phyloP scores from a whole-genome alignment of 2,329 filamentous ascomycete species.

The Pseudogymnoascus sp. region DNA sequence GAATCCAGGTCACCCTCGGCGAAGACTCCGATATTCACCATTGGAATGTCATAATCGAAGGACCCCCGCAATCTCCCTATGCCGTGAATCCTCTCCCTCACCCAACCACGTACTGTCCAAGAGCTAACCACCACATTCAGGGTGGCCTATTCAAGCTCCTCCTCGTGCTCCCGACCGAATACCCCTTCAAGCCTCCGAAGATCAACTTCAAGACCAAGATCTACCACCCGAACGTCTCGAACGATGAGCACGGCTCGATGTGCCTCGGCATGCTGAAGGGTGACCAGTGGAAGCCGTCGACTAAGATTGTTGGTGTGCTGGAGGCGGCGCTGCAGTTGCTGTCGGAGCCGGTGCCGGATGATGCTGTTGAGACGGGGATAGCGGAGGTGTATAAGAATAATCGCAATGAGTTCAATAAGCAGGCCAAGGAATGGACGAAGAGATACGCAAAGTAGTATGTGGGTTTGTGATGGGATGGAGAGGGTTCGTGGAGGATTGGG shows the following conservation, averaged over 20 bases:
- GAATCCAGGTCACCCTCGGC: constrained; percentile 48
- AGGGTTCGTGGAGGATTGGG: background rate
- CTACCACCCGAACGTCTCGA: constrained; percentile 70
- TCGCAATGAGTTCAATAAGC: constrained; percentile 54
- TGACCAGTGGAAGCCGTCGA: constrained; percentile 68
- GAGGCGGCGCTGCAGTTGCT: constrained; percentile 58
- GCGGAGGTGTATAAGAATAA: constrained; percentile 64
- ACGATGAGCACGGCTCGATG: constrained; percentile 68
- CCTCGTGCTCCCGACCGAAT: constrained; percentile 60
- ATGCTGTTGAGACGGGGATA: constrained; percentile 62
- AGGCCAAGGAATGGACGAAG: constrained; percentile 60
- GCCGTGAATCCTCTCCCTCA: constrained; percentile 45
- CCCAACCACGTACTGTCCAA: background rate
- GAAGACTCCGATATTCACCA: constrained; percentile 59
- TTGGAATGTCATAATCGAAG: constrained; percentile 62
- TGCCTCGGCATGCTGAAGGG: constrained; percentile 64
- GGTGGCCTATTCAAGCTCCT: constrained; percentile 60
- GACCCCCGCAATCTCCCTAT: constrained; percentile 58
- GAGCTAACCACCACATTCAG: constrained; percentile 25
- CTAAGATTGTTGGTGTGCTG: constrained; percentile 58
- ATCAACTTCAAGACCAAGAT: constrained; percentile 66
- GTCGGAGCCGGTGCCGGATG: constrained; percentile 61
- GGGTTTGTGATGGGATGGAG: background rate
- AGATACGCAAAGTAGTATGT: constrained; percentile 46
- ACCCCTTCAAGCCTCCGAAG: constrained; percentile 67